Percentiles rank a stretch among this genome's conserved stretches.
These are phyloP conservation scores for Mycena latifolia DNA, from an alignment of 768 basidiomycete species.

Conservation along the genomic window DNA sequence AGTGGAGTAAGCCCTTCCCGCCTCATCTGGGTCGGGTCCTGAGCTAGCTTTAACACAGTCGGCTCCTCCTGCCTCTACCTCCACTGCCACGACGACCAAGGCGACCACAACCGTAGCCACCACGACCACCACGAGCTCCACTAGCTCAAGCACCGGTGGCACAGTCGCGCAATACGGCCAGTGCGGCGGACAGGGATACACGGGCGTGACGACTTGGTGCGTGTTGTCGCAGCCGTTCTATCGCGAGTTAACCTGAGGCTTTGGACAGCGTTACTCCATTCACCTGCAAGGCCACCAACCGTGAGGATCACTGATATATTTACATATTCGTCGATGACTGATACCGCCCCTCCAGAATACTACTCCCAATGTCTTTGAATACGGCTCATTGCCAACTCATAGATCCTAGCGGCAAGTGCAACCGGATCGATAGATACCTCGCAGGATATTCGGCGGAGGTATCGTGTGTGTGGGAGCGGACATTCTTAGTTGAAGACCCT, in stretches of 20 bases:
- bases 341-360: not conserved
- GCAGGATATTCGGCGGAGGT: not conserved
- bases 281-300: slow-evolving; percentile 4
- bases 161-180: slow-evolving; percentile 16
- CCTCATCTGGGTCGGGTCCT: too few species aligned
- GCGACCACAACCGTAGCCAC: slow-evolving; percentile 8
- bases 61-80: not conserved
- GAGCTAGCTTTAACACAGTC: not conserved
- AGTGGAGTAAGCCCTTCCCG: not conserved
- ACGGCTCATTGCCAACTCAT: not conserved
- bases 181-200: slow-evolving; percentile 13
- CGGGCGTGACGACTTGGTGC: slow-evolving; percentile 16
- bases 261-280: not conserved
- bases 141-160: not conserved
- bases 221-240: not conserved
- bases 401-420: not conserved
- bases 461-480: not conserved
- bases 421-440: not conserved
- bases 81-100: not conserved
- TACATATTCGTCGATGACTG: not conserved
- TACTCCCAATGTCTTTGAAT: slow-evolving; percentile 17
- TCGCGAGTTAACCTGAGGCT: not conserved
- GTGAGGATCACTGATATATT: not conserved
- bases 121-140: slow-evolving; percentile 6
- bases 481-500: not conserved